Evolutionary conservation across 805 yeast genomes (phyloP).

Genomic region (Spathaspora boniae): DNA sequence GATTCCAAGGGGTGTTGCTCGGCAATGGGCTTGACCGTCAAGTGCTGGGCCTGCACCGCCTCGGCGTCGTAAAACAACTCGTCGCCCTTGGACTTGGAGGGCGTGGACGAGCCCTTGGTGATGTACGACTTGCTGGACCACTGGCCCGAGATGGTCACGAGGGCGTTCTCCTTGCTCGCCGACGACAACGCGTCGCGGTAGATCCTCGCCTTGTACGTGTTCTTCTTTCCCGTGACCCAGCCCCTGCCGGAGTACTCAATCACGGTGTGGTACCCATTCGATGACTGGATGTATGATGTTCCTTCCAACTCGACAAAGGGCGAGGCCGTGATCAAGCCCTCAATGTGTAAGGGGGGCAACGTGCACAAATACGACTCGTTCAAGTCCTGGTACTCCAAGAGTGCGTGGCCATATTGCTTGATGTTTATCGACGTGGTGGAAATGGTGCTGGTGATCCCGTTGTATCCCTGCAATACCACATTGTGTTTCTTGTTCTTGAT

Average conservation of each 20-base stretch:
- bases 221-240: slow-evolving; percentile 92
- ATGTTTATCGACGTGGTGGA: slow-evolving; percentile 76
- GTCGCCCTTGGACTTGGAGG: slow-evolving; percentile 41
- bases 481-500: slow-evolving; percentile 69
- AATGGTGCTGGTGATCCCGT: slow-evolving; percentile 82
- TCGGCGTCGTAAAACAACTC: slow-evolving; percentile 64
- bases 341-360: slow-evolving; percentile 93
- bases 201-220: slow-evolving; percentile 83
- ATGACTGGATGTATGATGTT: slow-evolving; percentile 76
- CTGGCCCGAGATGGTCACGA: slow-evolving; percentile 83
- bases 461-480: slow-evolving; percentile 79
- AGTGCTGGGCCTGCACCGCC: slow-evolving; percentile 46
- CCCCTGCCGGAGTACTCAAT: slow-evolving; percentile 91
- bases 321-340: slow-evolving; percentile 84
- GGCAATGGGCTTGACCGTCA: slow-evolving; percentile 75
- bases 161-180: slow-evolving; percentile 54
- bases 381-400: slow-evolving; percentile 59
- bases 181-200: slow-evolving; percentile 50
- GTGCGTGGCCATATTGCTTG: slow-evolving; percentile 89
- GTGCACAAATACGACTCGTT: slow-evolving; percentile 74
- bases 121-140: slow-evolving; percentile 82
- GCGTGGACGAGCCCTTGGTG: slow-evolving; percentile 50
- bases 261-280: slow-evolving; percentile 68
- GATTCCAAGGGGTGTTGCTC: slow-evolving; percentile 79
- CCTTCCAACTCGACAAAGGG: slow-evolving; percentile 96